Conservation (phyloP, 768 basidiomycete species). For the Mycena indigotica region DNA sequence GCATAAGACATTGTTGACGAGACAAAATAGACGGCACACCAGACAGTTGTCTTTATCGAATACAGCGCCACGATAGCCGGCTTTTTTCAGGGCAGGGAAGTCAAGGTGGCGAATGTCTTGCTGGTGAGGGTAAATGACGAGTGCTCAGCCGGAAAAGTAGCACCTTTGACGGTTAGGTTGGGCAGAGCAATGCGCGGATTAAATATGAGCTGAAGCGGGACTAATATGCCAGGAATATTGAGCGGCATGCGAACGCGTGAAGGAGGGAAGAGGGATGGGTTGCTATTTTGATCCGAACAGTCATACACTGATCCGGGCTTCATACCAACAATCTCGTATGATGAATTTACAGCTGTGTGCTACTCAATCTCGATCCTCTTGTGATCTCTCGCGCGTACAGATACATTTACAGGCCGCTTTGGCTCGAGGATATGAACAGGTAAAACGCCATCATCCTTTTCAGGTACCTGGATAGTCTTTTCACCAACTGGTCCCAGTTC, state of each 20-base stretch:
- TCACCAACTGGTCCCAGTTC: slow-evolving; percentile 3
- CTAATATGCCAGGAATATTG: slow-evolving; percentile 72
- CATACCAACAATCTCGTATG: too few relatives aligned
- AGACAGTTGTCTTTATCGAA: slow-evolving; percentile 99
- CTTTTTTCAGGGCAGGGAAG: slow-evolving; percentile 66
- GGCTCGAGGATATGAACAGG: slow-evolving; percentile 19
- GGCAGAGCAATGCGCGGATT: slow-evolving; percentile 71
- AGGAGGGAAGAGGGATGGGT: too few relatives aligned
- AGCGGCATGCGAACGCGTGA: slow-evolving; percentile 68
- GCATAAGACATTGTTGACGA: background rate
- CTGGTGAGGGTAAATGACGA: slow-evolving; percentile 36
- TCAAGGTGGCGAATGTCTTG: slow-evolving; percentile 86
- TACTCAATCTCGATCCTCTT: slow-evolving; percentile 1
- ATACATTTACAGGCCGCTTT: background rate
- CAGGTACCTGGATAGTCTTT: slow-evolving; percentile 6
- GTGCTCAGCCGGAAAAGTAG: background rate
- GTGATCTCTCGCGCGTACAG: slow-evolving; percentile 1
- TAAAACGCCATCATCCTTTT: slow-evolving; percentile 13
- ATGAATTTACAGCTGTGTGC: background rate
- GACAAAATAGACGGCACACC: slow-evolving; percentile 46
- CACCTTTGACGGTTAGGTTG: slow-evolving; percentile 68
- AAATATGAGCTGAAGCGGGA: slow-evolving; percentile 68
- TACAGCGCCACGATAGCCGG: slow-evolving; percentile 87
- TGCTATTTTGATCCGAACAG: too few relatives aligned
- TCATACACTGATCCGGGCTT: too few relatives aligned